These are phyloP conservation scores for Closterium sp. DNA, from an alignment of 139 green algal species.

Conservation along the genomic window DNA sequence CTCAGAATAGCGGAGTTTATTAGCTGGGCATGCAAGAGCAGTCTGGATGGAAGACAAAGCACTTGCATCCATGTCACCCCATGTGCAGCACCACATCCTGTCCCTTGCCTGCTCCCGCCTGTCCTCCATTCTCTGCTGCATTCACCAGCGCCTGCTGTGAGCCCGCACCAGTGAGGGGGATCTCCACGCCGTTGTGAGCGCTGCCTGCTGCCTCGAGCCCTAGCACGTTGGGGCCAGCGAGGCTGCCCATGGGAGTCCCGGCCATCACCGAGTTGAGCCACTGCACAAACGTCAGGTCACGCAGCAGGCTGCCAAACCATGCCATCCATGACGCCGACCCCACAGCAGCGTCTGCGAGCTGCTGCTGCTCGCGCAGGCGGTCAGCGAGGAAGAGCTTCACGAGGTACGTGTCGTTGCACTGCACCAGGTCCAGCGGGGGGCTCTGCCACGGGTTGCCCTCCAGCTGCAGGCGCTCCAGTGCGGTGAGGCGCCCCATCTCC, in stretches of 20 bases:
- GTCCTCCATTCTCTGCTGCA: background rate
- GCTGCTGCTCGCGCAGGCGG: background rate
- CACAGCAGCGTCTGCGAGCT: background rate
- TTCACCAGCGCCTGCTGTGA: background rate
- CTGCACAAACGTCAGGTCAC: background rate
- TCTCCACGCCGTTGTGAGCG: background rate
- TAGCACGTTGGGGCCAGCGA: background rate
- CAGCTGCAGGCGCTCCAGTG: conserved; percentile 12
- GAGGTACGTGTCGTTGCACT: conserved; percentile 1
- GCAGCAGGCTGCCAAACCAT: background rate
- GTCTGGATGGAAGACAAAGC: too few relatives aligned
- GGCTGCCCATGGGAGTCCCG: background rate
- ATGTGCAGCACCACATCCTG: background rate
- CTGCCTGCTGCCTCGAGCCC: background rate
- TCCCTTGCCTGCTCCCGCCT: background rate
- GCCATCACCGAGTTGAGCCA: background rate
- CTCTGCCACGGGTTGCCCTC: conserved; percentile 32
- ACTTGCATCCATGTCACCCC: too few relatives aligned
- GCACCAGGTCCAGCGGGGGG: conserved; percentile 17
- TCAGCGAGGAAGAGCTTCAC: conserved; percentile 13
- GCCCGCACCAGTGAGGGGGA: background rate
- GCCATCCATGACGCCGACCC: background rate
- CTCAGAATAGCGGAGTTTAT: too few relatives aligned
- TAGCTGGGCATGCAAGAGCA: too few relatives aligned
- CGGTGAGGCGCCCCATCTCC: conserved; percentile 3